Evolutionary conservation across 768 basidiomycete species (phyloP), one percentile per base, ranked within the genome.

Genomic region (Serendipita sp.): DNA sequence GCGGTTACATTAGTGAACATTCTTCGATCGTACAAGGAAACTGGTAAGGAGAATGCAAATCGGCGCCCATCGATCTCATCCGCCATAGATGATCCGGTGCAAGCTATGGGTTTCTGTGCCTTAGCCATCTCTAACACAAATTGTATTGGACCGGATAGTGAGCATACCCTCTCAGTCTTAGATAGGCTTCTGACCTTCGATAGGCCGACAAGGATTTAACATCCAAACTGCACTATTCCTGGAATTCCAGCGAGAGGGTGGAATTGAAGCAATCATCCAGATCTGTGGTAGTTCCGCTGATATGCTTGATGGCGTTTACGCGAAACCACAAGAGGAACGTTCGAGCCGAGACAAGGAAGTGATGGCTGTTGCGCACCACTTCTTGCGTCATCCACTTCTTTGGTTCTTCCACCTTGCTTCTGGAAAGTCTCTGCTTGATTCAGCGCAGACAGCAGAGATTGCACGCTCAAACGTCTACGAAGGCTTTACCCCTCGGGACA

Each of bases 401-500:
- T 77, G 95, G 46, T 75, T 97, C 45, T 79, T 82, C 65, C 82
- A 87, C 10, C 76, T 98, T 48, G 78, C 91, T 29, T 85, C 87
- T 1, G 81, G 89, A 31, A 88, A 88, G 68, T 80, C 88, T 11
- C 76, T 95, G 29, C 80, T 92, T 63, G 93, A 97, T 65, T 88
- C 91, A 4, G 80, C 83, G 2, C 94, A 98, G 74, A 94, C 91
- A 0, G 71, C 88, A 36, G 78, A 87, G 15, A 75, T 82, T 44
- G 85, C 85, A 16, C 82, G 84, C 15, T 91, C 91, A 73, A 88
- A 88, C 72, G 82, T 82, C 70, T 85, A 88, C 23, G 85, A 84
- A 40, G 89, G 86, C 71, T 94, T 95, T 66, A 88, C 92, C 68
- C 81, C 91, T 0, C 84, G 87, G 70, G 87, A 89, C 70, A 89